Conservation (phyloP, 106 monocot genomes). For the Chionographis japonica region DNA sequence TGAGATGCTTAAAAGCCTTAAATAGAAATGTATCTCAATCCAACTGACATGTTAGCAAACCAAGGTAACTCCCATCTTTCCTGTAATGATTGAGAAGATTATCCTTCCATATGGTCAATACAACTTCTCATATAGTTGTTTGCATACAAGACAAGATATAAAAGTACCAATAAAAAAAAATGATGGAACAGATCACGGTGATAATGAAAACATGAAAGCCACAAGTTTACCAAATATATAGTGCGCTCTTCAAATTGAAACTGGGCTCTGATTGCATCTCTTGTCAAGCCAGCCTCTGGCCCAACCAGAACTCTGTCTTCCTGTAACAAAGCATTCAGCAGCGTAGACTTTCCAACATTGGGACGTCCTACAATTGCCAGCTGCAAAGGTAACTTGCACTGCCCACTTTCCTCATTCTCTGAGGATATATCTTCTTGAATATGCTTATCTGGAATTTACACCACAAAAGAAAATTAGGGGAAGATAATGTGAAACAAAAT, state of each 20-base stretch:
- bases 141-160: background rate
- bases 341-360: conserved; percentile 97
- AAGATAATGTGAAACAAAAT: background rate
- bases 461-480: background rate
- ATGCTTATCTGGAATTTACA: conserved; percentile 27
- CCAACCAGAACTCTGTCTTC: conserved; percentile 93
- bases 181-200: background rate
- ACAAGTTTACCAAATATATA: conserved; percentile 78
- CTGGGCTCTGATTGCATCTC: conserved; percentile 89
- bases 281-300: conserved; percentile 93
- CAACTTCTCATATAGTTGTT: no score
- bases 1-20: no score
- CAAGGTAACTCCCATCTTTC: no score
- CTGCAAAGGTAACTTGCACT: conserved; percentile 66
- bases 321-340: conserved; percentile 80
- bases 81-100: no score
- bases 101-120: background rate
- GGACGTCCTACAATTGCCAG: conserved; percentile 97
- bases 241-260: conserved; percentile 85
- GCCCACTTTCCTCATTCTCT: conserved; percentile 35
- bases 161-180: background rate
- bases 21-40: no score
- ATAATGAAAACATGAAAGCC: conserved; percentile 3
- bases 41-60: no score
- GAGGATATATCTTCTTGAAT: conserved; percentile 26